Base-by-base conservation (phyloP, 208 protist species). In the Crithidia mellificae region DNA sequence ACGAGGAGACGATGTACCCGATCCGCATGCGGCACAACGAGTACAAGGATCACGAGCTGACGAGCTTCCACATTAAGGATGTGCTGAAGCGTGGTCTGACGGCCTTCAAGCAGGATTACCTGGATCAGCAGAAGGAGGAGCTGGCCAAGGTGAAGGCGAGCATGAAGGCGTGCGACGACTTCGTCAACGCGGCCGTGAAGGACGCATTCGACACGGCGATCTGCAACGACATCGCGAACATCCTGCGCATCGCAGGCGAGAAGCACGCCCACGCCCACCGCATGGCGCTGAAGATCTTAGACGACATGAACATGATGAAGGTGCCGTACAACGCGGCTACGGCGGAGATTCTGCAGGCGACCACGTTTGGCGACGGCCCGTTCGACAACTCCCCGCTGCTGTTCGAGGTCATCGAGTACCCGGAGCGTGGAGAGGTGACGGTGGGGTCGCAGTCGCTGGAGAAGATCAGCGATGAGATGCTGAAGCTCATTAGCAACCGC, bases 161-260 rank as follows among this genome's bases (percentile, higher is more conserved):
- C 22, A 92, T 97, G 81, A 77, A 88, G 74, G 74, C 77, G 63
- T 89, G 83, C 72, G 78, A 81, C 20, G 68, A 85, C 47, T 83
- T 91, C 41, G 84, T 92, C 47, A 50, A 57, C 7, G 54, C 68
- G 4, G 71, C 83, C 34, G 88, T 87, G 25, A 63, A 76, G 47
- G 78, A 87, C 6, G 74, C 81, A 22, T 94, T 97, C 63, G 72
- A 73, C 29, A 94, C 85, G 1, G 80, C 61, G 24, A 74, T 94
- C 9, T 95, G 78, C 74, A 97, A 97, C 76, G 86, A 95, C 63
- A 72, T 97, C 62, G 81, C 78, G 9, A 97, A 97, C 64, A 85
- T 94, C 47, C 78, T 97, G 12, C 89, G 92, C 57, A 82, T 97
- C 38, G 89, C 75, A 7, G 90, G 90, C 5, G 86, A 94, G 67